Evolutionary conservation across 176 grass and related monocot genomes (phyloP).

Genomic region (Echinochloa phyllopogon): DNA sequence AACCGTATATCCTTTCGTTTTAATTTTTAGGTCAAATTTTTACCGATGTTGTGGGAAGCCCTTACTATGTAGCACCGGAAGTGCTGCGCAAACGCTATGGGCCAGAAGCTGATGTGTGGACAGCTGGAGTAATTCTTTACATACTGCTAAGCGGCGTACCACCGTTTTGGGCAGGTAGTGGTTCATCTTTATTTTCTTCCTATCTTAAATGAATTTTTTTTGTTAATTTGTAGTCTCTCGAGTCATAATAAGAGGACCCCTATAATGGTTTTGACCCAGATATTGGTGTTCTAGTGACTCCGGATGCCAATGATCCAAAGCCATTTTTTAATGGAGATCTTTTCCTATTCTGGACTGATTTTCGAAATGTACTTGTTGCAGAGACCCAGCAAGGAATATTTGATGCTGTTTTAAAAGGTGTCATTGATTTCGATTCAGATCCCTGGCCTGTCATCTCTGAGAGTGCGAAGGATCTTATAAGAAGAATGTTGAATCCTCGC

Average conservation of each 20-base stretch:
- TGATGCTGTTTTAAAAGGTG: slow-evolving; percentile 72
- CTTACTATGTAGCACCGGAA: slow-evolving; percentile 92
- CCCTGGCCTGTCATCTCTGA: slow-evolving; percentile 75
- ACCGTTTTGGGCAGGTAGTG: slow-evolving; percentile 73
- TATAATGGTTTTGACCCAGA: not conserved
- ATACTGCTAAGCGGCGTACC: slow-evolving; percentile 88
- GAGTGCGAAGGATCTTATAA: slow-evolving; percentile 68
- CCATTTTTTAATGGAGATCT: not conserved
- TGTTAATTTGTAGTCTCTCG: not conserved
- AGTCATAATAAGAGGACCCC: not conserved
- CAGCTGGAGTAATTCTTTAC: slow-evolving; percentile 90
- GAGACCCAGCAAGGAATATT: slow-evolving; percentile 72
- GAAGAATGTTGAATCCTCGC: slow-evolving; percentile 62
- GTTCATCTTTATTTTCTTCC: slow-evolving; percentile 13
- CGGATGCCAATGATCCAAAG: not conserved
- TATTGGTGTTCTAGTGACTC: not conserved
- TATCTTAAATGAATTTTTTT: not conserved
- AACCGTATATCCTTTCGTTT: not conserved
- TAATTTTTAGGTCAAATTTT: slow-evolving; percentile 75
- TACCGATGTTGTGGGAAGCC: slow-evolving; percentile 85
- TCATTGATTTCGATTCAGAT: slow-evolving; percentile 67
- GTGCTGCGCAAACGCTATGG: slow-evolving; percentile 77
- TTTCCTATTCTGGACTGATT: slow-evolving; percentile 30
- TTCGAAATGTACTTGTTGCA: slow-evolving; percentile 41
- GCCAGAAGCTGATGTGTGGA: slow-evolving; percentile 92